phyloP scores from a whole-genome alignment of 139 green algal genomes.

The Chlamydomonas schloesseri region DNA sequence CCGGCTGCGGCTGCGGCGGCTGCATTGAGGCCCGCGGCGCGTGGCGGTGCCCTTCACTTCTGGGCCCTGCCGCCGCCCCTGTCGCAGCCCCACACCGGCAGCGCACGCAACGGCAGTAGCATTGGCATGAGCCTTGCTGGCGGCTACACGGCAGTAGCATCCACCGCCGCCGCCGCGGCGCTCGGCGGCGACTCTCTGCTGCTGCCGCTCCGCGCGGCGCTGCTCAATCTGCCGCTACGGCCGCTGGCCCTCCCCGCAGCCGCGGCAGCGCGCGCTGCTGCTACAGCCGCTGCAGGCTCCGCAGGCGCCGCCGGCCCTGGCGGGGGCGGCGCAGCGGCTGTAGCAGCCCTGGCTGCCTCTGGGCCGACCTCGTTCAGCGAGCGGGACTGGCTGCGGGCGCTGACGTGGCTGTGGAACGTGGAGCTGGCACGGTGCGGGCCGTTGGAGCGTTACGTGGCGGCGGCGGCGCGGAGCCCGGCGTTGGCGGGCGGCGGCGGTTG shows the following conservation, averaged over 20 bases:
- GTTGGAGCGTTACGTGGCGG: constrained; percentile 7
- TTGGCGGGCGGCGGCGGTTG: constrained; percentile 13
- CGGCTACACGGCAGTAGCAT: no score
- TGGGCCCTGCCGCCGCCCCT: constrained; percentile 13
- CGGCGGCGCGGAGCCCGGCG: neutral
- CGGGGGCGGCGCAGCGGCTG: neutral
- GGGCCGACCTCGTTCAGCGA: neutral
- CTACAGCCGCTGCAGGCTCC: neutral
- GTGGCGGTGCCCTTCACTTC: neutral
- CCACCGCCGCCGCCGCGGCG: neutral
- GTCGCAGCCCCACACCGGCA: no score
- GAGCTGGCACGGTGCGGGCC: neutral
- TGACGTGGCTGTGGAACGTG: constrained; percentile 18
- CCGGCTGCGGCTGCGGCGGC: no score
- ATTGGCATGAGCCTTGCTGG: no score
- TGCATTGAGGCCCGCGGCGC: no score
- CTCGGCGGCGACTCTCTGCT: neutral
- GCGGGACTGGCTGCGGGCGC: constrained; percentile 5
- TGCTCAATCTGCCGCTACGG: constrained; percentile 7
- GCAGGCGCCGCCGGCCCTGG: neutral
- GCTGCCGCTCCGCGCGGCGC: constrained; percentile 10
- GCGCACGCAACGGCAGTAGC: no score
- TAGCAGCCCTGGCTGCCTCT: neutral
- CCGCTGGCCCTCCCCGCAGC: neutral
- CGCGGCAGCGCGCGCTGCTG: no score